Percentiles rank a stretch among this genome's conserved stretches.
Conservation (phyloP, 1,284 basidiomycete species). For the Exobasidium cylindrosporum region DNA sequence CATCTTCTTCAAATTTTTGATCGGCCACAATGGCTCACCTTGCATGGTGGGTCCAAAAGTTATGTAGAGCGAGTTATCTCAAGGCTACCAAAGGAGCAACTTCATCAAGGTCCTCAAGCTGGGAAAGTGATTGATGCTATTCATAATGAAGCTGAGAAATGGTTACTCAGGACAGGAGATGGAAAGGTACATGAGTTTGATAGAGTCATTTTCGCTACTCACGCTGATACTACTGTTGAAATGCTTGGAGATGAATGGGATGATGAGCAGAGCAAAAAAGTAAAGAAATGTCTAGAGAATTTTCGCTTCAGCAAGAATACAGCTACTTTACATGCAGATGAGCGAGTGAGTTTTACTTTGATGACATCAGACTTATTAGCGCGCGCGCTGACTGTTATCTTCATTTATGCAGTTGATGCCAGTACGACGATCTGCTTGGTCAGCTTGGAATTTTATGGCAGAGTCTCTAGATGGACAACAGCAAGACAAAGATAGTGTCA, state of each 20-base stretch:
- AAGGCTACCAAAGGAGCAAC: constrained; percentile 14
- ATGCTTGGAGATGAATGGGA: constrained; percentile 61
- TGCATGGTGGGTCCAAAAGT: constrained; percentile 64
- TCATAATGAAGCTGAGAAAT: constrained; percentile 16
- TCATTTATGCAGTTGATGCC: constrained; percentile 27
- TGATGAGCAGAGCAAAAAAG: constrained; percentile 64
- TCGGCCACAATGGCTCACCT: constrained; percentile 73
- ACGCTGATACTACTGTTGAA: constrained; percentile 67
- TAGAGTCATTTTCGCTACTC: constrained; percentile 73
- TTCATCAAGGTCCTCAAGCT: constrained; percentile 23
- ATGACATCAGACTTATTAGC: too few relatives aligned
- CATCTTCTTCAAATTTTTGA: constrained; percentile 72
- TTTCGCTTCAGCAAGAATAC: constrained; percentile 67
- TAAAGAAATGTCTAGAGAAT: constrained; percentile 9
- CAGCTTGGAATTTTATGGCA: constrained; percentile 46
- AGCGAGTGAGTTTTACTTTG: constrained; percentile 54
- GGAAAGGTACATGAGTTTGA: constrained; percentile 63
- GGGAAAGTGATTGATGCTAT: constrained; percentile 14
- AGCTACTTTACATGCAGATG: constrained; percentile 67
- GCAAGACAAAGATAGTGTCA: constrained; percentile 33
- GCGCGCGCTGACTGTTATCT: not conserved
- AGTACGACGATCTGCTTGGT: constrained; percentile 30
- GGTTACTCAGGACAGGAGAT: constrained; percentile 58
- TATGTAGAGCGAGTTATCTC: constrained; percentile 36
- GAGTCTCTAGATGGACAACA: constrained; percentile 19